Conservation (phyloP, 306 rosid genomes). For the Abrus precatorius region DNA sequence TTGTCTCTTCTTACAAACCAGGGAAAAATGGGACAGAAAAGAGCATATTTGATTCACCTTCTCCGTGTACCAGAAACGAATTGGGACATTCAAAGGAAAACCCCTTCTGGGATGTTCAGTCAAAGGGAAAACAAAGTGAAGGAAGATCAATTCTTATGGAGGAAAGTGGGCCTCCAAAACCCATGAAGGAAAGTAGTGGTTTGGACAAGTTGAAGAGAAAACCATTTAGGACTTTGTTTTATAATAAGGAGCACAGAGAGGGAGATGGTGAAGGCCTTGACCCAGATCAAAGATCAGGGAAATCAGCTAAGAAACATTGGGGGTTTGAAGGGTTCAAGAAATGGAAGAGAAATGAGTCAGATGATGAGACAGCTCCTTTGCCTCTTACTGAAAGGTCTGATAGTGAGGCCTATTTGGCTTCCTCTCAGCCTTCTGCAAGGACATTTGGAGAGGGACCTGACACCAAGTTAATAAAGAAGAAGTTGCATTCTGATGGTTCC, state of each 20-base stretch:
- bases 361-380: constrained; percentile 84
- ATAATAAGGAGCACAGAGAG: constrained; percentile 68
- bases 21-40: constrained; percentile 66
- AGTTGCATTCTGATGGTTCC: constrained; percentile 77
- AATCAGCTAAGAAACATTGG: constrained; percentile 77
- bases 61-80: constrained; percentile 36
- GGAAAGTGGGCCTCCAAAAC: constrained; percentile 62
- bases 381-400: constrained; percentile 75
- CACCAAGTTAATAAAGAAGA: constrained; percentile 70
- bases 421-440: constrained; percentile 49
- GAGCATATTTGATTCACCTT: constrained; percentile 70
- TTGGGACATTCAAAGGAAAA: constrained; percentile 47
- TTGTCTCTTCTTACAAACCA: constrained; percentile 61
- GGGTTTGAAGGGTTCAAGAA: constrained; percentile 80
- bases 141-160: constrained; percentile 65
- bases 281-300: constrained; percentile 51
- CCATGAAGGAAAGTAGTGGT: constrained; percentile 51
- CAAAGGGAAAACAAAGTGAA: constrained; percentile 50
- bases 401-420: constrained; percentile 53
- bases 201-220: constrained; percentile 71
- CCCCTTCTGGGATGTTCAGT: constrained; percentile 53
- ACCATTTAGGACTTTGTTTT: constrained; percentile 79
- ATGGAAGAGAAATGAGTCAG: constrained; percentile 78
- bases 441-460: constrained; percentile 71
- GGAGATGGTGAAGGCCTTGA: constrained; percentile 44